A percentile compares a stretch with the other conserved stretches of the same genome.
Conservation (phyloP, 495 filamentous ascomycete species). For the Aspergillus cristatus region DNA sequence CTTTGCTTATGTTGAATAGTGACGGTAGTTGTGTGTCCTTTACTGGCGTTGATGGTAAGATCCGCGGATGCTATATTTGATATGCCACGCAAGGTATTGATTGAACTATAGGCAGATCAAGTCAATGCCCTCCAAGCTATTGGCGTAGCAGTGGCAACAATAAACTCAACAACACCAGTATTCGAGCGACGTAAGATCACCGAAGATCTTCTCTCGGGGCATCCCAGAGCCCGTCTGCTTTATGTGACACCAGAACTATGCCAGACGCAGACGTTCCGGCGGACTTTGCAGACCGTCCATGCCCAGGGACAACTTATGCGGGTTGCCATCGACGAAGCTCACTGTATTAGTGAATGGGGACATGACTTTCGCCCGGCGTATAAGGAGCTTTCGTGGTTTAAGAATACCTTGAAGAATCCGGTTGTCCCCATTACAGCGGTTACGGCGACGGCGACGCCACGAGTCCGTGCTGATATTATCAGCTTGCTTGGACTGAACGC, state of each 20-base stretch:
- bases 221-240: constrained; percentile 72
- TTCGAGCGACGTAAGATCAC: constrained; percentile 59
- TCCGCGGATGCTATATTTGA: background rate
- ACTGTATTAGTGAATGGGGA: constrained; percentile 97
- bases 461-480: constrained; percentile 73
- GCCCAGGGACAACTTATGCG: constrained; percentile 72
- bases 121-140: constrained; percentile 67
- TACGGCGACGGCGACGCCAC: constrained; percentile 79
- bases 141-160: constrained; percentile 69
- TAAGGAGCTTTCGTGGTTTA: constrained; percentile 83
- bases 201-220: constrained; percentile 74
- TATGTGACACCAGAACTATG: constrained; percentile 94
- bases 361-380: constrained; percentile 95
- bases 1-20: constrained; percentile 34
- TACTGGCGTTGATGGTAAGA: constrained; percentile 81
- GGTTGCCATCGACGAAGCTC: constrained; percentile 88
- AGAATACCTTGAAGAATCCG: constrained; percentile 61
- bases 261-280: constrained; percentile 66
- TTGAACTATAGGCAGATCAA: constrained; percentile 64
- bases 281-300: constrained; percentile 63
- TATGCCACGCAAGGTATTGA: background rate
- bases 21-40: constrained; percentile 83
- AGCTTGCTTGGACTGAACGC: constrained; percentile 57
- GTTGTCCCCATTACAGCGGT: constrained; percentile 82
- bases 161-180: constrained; percentile 70